Evolutionary conservation across 2,329 filamentous ascomycete genomes (phyloP), one percentile per base, ranked within the genome.

Genomic region (Exophiala mesophila): DNA sequence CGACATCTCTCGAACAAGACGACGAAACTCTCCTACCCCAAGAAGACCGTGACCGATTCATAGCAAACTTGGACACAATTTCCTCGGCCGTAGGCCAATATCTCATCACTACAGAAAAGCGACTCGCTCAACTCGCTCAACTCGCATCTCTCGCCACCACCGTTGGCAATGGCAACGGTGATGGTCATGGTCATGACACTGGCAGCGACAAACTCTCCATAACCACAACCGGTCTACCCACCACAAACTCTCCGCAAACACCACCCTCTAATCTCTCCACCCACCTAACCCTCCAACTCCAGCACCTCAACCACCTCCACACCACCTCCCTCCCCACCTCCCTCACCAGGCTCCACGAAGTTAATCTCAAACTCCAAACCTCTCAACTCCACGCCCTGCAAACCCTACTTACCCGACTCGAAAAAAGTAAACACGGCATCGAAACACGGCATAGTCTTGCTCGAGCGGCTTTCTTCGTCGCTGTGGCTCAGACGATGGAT

Each of bases 381-480:
- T 32, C 38, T n/a, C 47, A 53, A 24, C 39, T 36, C 15, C 17
- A 31, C 19, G 37, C 36, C n/a, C 37, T 50, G 4, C 36, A 37
- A 3, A 7, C 29, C 10, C 33, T 39, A 24, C 39, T 54, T 40
- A 41, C 34, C 26, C 19, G 33, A 5, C 53, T 56, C 38, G 53
- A 56, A 34, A 37, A 31, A 4, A 42, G 31, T 24, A 54, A 51
- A 28, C 53, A 55, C 46, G 53, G 53, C 18, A 42, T 46, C 7
- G 20, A 49, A 4, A 36, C 44, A 5, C 53, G 54, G 6, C 45
- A 52, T 36, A 26, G 38, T 0, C 23, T 20, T 5, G 19, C 49
- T 4, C 44, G 45, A 10, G 34, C 47, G 8, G 36, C 29, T 0
- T 53, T 52, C 34, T 40, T 57, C 16, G 23, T 31, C 10, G 45